Evolutionary conservation across 352 stramenopile species (phyloP), one percentile per base, ranked within the genome.

Genomic region (Aphanomyces astaci): DNA sequence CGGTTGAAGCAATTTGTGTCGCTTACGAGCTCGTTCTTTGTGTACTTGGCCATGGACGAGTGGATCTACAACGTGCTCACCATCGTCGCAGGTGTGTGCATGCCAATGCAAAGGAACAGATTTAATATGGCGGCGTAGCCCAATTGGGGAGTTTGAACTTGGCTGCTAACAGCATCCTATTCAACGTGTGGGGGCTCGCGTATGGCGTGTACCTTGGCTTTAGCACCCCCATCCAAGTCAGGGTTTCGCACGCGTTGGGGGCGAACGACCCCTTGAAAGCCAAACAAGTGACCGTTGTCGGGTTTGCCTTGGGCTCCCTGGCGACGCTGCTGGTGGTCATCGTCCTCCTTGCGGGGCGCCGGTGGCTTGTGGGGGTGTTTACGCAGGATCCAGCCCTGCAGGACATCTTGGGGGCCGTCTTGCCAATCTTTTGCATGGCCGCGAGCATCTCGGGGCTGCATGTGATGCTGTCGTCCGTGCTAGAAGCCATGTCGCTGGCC

Each of bases 121-220:
- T n/a, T n/a, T n/a, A n/a, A n/a, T n/a, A n/a, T 55, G 7, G 51
- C 24, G 36, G 25, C n/a, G 51, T 59, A 59, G 51, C 51, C 30
- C 51, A 51, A 36, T 75, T 92, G 30, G 83, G 83, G 1, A 72
- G 83, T 3, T 69, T 79, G 56, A 81, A 89, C 39, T 63, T 94
- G 10, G 86, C 86, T 0, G 86, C 83, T 19, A 92, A 91, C 77
- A 89, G 81, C 71, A 84, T 94, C 49, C 73, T 94, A 43, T 91
- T 87, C 69, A 90, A 86, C 64, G 72, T 94, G 33, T 94, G 86
- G 83, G 80, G 81, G 0, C 76, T 94, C 32, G 80, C 90, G 63
- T 94, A 88, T 27, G 82, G 77, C 10, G 70, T 94, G n/a, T 93
- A 88, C 63, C 88, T 81, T 79, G 85, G 85, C 55, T 90, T 93